Conservation (phyloP, 306 rosid species). For the Dalbergia cochinchinensis region DNA sequence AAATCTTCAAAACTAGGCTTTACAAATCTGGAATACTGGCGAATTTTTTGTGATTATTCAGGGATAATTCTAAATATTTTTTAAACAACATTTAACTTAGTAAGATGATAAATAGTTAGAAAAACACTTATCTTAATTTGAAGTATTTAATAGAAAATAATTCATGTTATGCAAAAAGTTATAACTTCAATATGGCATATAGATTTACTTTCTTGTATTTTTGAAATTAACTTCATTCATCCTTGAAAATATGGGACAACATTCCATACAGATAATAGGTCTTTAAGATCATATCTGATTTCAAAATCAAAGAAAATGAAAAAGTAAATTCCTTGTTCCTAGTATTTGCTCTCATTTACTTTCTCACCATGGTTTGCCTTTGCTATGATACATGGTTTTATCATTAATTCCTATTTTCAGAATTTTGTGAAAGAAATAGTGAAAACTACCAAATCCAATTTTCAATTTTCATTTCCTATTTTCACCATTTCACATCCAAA, state of each 20-base stretch:
- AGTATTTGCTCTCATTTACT: neutral
- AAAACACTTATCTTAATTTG: neutral
- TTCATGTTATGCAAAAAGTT: too few species aligned
- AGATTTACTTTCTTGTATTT: neutral
- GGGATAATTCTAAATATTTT: neutral
- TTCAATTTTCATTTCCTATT: too few species aligned
- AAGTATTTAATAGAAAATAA: too few species aligned
- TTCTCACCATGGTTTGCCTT: neutral
- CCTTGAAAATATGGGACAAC: neutral
- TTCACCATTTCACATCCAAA: too few species aligned
- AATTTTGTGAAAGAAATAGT: too few species aligned
- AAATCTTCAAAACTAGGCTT: constrained; percentile 92
- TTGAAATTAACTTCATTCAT: neutral
- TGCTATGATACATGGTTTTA: neutral
- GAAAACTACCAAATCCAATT: too few species aligned
- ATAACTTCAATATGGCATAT: neutral
- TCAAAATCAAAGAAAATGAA: neutral
- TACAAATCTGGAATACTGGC: constrained; percentile 84
- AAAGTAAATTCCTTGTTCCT: neutral
- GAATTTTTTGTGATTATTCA: constrained; percentile 5
- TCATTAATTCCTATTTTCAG: too few species aligned
- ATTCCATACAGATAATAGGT: neutral
- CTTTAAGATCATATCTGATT: neutral
- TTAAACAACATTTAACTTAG: neutral
- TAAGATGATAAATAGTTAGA: neutral